These are phyloP conservation scores for Luzula sylvatica DNA, from an alignment of 176 grass and related monocot species.

Conservation along the genomic window DNA sequence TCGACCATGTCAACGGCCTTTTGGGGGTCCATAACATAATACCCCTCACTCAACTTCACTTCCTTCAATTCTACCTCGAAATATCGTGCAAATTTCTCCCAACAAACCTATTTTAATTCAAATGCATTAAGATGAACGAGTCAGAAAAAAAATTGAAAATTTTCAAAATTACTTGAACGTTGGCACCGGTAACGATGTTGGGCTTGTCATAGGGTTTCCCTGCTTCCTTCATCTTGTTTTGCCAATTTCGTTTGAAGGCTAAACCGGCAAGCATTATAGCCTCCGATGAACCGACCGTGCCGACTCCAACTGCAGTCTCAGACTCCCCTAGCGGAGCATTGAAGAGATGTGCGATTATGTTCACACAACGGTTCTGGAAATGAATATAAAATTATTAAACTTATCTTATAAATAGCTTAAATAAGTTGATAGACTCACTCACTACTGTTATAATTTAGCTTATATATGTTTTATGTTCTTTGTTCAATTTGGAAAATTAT, in stretches of 20 bases:
- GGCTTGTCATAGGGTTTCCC: constrained; percentile 89
- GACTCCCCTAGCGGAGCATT: constrained; percentile 64
- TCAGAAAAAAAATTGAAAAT: background rate
- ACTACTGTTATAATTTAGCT: too few species aligned
- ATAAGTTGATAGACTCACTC: too few species aligned
- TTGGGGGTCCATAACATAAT: constrained; percentile 70
- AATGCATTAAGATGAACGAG: too few species aligned
- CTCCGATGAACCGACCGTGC: constrained; percentile 77
- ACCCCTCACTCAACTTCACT: constrained; percentile 64
- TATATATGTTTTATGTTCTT: too few species aligned
- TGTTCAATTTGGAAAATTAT: too few species aligned
- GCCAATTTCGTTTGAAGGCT: constrained; percentile 79
- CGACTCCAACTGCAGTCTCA: constrained; percentile 56
- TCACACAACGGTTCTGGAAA: constrained; percentile 77
- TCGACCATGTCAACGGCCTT: constrained; percentile 83
- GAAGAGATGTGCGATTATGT: constrained; percentile 89
- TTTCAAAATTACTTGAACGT: constrained; percentile 41
- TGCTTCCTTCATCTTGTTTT: constrained; percentile 63
- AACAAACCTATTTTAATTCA: constrained; percentile 50
- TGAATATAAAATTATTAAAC: background rate
- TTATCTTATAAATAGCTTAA: background rate
- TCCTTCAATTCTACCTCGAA: constrained; percentile 95
- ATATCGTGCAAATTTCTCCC: constrained; percentile 89
- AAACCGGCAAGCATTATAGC: constrained; percentile 91
- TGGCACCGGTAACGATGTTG: constrained; percentile 86